phyloP scores from a whole-genome alignment of 1,139 yeast species.

The Geotrichum aggregatum region DNA sequence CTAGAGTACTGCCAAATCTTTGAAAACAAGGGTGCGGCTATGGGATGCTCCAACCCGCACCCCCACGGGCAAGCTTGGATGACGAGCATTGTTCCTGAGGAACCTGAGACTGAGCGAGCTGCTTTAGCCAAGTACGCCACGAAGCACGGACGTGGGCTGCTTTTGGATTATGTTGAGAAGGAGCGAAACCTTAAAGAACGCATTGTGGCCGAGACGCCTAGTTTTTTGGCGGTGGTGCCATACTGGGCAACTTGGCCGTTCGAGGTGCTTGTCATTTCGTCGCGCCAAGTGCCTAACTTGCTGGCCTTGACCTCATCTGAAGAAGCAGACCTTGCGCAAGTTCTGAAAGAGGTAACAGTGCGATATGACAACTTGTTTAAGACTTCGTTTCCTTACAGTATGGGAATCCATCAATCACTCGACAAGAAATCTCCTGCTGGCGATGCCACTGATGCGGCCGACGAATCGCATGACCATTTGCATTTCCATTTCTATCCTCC shows the following conservation, averaged over 20 bases:
- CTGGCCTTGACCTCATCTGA: slow-evolving; percentile 50
- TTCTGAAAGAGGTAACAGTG: slow-evolving; percentile 53
- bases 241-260: slow-evolving; percentile 86
- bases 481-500: slow-evolving; percentile 82
- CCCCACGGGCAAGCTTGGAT: slow-evolving; percentile 81
- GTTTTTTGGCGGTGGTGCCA: slow-evolving; percentile 69
- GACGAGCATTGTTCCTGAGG: slow-evolving; percentile 61
- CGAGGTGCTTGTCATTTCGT: slow-evolving; percentile 61
- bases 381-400: slow-evolving; percentile 71
- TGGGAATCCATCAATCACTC: slow-evolving; percentile 75
- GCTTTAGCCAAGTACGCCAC: slow-evolving; percentile 47
- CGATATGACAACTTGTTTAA: slow-evolving; percentile 69
- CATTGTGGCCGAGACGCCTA: slow-evolving; percentile 56
- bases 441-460: slow-evolving; percentile 22
- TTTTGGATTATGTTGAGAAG: slow-evolving; percentile 61
- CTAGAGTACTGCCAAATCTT: slow-evolving; percentile 64
- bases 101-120: slow-evolving; percentile 52
- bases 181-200: slow-evolving; percentile 48
- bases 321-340: slow-evolving; percentile 53
- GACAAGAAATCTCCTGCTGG: no score
- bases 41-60: slow-evolving; percentile 82
- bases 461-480: slow-evolving; percentile 51
- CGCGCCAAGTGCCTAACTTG: slow-evolving; percentile 52
- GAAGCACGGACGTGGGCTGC: slow-evolving; percentile 47
- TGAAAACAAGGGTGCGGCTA: slow-evolving; percentile 73